Conservation (phyloP, 176 grass and related monocot genomes). For the Juncus effusus region DNA sequence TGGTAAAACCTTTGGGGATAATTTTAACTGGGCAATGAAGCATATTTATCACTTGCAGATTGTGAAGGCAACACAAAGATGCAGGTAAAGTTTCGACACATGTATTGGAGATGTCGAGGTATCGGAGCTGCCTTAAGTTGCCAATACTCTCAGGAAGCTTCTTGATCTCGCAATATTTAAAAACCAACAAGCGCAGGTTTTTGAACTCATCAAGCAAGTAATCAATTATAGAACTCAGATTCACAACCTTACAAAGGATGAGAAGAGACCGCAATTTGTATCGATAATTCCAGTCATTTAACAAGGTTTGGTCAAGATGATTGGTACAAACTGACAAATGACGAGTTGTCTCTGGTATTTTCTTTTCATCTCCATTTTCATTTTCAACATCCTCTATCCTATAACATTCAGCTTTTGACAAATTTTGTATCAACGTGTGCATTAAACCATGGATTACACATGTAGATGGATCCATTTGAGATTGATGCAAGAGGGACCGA, state of each 20-base stretch:
- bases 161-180: conserved; percentile 34
- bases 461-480: conserved; percentile 6
- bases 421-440: conserved; percentile 36
- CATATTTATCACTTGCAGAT: conserved; percentile 37
- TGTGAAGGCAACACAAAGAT: conserved; percentile 29
- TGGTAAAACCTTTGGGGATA: conserved; percentile 24
- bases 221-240: conserved; percentile 14
- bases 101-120: conserved; percentile 36
- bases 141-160: conserved; percentile 37
- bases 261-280: conserved; percentile 38
- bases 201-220: conserved; percentile 33
- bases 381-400: conserved; percentile 27
- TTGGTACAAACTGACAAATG: conserved; percentile 43
- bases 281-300: background rate
- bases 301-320: conserved; percentile 26
- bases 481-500: conserved; percentile 42
- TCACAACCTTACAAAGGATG: conserved; percentile 17
- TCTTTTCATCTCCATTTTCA: no score
- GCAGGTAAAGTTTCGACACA: conserved; percentile 26
- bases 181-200: conserved; percentile 41
- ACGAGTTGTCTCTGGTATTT: conserved; percentile 23
- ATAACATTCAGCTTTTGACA: conserved; percentile 44
- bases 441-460: conserved; percentile 41
- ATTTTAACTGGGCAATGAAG: conserved; percentile 16
- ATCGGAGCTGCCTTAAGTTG: conserved; percentile 44